Evolutionary conservation across 768 basidiomycete genomes (phyloP).

Genomic region (Cystofilobasidium bisporidii): DNA sequence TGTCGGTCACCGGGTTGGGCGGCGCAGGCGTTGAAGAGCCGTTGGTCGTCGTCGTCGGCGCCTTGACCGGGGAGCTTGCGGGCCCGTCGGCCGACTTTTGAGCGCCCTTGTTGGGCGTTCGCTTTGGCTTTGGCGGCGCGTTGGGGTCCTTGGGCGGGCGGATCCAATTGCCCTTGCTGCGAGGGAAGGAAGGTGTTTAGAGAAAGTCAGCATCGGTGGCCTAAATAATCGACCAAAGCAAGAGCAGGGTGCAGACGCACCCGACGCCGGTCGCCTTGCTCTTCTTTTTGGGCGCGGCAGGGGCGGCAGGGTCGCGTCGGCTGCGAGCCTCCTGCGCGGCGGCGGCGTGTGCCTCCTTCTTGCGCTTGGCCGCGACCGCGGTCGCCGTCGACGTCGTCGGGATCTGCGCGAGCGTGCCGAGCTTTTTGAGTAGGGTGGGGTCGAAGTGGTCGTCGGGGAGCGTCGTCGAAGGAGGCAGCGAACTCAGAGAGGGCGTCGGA

Average conservation of each 20-base stretch:
- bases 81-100: not conserved
- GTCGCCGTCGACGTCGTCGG: constrained; percentile 1
- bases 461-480: constrained; percentile 4
- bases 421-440: constrained; percentile 9
- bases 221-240: too few species aligned
- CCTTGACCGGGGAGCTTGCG: not conserved
- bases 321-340: not conserved
- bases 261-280: constrained; percentile 10
- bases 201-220: too few species aligned
- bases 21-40: not conserved
- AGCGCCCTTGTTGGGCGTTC: not conserved
- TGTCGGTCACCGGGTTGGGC: not conserved
- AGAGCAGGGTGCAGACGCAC: constrained; percentile 2
- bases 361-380: constrained; percentile 3
- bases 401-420: constrained; percentile 14
- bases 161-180: constrained; percentile 12
- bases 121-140: not conserved
- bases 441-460: constrained; percentile 25
- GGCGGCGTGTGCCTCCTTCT: not conserved
- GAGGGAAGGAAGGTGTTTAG: too few species aligned
- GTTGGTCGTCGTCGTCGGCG: not conserved
- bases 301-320: not conserved
- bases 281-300: constrained; percentile 14
- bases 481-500: not conserved
- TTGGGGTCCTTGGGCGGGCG: constrained; percentile 12